A percentile compares a stretch with the other conserved stretches of the same genome.
These are phyloP conservation scores for Agrocybe chaxingu DNA, from an alignment of 768 basidiomycete genomes.

Conservation along the genomic window DNA sequence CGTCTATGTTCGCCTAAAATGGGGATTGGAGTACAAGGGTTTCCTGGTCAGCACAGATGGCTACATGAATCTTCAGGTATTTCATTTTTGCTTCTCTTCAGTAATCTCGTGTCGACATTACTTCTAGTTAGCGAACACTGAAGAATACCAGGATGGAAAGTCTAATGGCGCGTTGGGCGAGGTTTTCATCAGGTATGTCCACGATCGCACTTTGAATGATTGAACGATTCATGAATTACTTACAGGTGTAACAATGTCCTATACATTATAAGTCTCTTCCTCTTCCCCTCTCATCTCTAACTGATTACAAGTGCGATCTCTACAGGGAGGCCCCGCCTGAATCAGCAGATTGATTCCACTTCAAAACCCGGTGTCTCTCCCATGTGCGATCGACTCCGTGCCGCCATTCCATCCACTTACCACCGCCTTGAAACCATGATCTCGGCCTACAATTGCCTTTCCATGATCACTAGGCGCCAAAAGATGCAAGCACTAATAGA, in stretches of 20 bases:
- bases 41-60: slow-evolving; percentile 98
- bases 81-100: slow-evolving; percentile 10
- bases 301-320: slow-evolving; percentile 23
- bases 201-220: slow-evolving; percentile 2
- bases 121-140: slow-evolving; percentile 91
- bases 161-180: slow-evolving; percentile 97
- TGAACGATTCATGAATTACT: slow-evolving; percentile 9
- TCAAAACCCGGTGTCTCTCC: neutral
- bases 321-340: slow-evolving; percentile 77
- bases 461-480: too few species aligned
- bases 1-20: slow-evolving; percentile 93
- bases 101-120: neutral
- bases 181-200: slow-evolving; percentile 89
- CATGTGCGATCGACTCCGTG: too few species aligned
- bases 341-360: slow-evolving; percentile 14
- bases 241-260: slow-evolving; percentile 91
- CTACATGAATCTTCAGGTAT: slow-evolving; percentile 98
- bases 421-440: too few species aligned
- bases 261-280: slow-evolving; percentile 78
- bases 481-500: too few species aligned
- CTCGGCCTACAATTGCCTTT: too few species aligned
- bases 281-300: neutral
- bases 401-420: too few species aligned
- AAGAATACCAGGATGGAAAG: slow-evolving; percentile 95
- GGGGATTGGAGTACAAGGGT: slow-evolving; percentile 99